Conservation (phyloP, 306 rosid species). For the Dalbergia oliveri region DNA sequence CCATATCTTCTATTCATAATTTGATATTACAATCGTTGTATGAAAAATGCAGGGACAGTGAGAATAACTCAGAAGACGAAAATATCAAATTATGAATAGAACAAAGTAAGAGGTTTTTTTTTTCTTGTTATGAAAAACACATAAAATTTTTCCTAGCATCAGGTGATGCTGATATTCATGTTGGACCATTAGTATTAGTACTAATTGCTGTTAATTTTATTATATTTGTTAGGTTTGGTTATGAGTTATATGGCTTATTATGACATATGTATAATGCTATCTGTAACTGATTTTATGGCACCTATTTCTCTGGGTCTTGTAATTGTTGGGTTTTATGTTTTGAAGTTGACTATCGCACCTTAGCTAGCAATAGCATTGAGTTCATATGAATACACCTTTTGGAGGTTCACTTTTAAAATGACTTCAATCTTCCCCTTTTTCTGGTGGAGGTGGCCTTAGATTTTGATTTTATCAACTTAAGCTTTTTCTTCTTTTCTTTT, state of each 20-base stretch:
- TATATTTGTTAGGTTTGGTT: not conserved
- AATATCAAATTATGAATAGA: not conserved
- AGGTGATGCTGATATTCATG: not conserved
- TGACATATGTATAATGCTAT: not conserved
- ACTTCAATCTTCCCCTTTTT: not conserved
- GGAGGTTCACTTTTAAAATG: slow-evolving; percentile 38
- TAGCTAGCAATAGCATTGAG: slow-evolving; percentile 9
- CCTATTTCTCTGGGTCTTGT: not conserved
- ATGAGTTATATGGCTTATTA: not conserved
- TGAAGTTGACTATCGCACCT: not conserved
- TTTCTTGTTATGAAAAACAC: not conserved
- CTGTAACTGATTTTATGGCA: not conserved
- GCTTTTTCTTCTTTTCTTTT: not conserved
- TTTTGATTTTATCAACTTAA: slow-evolving; percentile 40
- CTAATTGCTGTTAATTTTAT: not conserved
- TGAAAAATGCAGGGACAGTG: no score
- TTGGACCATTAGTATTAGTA: not conserved
- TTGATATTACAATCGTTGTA: no score
- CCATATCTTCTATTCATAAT: no score
- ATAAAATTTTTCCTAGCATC: not conserved
- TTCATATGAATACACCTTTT: slow-evolving; percentile 35
- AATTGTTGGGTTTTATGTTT: not conserved
- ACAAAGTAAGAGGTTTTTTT: not conserved
- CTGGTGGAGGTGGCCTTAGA: slow-evolving; percentile 12
- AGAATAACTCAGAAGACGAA: not conserved